Evolutionary conservation across 2,329 filamentous ascomycete species (phyloP).

Genomic region (Claviceps paspali): DNA sequence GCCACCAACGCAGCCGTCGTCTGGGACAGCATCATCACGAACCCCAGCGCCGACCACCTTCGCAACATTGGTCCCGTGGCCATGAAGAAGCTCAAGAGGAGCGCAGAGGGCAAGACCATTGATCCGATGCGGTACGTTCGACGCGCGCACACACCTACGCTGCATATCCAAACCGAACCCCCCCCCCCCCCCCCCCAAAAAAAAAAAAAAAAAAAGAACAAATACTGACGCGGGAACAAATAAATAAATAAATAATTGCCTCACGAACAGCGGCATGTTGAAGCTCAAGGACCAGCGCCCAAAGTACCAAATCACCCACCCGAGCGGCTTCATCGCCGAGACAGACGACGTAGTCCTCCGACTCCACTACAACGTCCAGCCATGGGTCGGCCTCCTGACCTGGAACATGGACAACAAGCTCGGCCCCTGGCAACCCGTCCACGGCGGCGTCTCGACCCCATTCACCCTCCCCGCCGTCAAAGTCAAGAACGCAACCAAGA

Average conservation of each 20-base stretch:
- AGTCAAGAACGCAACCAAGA: conserved; percentile 22
- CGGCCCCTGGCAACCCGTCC: conserved; percentile 49
- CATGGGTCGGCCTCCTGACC: conserved; percentile 78
- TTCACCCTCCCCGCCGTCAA: conserved; percentile 55
- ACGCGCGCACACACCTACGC: too few species aligned
- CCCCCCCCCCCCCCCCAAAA: too few species aligned
- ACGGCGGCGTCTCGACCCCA: conserved; percentile 45
- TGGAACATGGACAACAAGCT: conserved; percentile 53
- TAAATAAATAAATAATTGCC: conserved; percentile 1
- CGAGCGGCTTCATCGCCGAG: conserved; percentile 61
- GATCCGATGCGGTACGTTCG: conserved; percentile 42
- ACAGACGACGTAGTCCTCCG: conserved; percentile 60
- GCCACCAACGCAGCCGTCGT: conserved; percentile 63
- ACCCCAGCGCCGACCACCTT: conserved; percentile 47
- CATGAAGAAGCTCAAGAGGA: conserved; percentile 46
- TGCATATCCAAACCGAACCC: too few species aligned
- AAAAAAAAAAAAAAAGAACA: too few species aligned
- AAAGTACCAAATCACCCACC: conserved; percentile 95
- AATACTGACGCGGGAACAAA: not conserved
- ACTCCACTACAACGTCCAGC: conserved; percentile 92
- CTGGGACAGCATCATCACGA: conserved; percentile 90
- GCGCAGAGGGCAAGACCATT: conserved; percentile 42
- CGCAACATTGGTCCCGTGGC: conserved; percentile 43
- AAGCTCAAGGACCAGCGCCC: conserved; percentile 71
- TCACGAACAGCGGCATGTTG: conserved; percentile 47